These are phyloP conservation scores for Coemansia sp. DNA, from an alignment of 192 early-diverging fungal species.

Conservation along the genomic window DNA sequence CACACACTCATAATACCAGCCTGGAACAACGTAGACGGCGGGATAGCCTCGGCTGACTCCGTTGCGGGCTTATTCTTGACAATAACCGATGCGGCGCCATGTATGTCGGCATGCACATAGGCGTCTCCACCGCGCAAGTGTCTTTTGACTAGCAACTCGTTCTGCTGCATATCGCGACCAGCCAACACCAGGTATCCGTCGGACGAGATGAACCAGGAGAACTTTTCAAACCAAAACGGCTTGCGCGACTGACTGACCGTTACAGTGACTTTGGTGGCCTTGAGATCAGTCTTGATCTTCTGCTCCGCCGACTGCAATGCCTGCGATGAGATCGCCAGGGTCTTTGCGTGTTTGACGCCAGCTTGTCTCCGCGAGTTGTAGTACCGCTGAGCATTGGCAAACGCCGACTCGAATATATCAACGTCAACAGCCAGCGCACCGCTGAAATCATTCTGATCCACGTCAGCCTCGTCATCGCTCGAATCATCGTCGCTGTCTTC, in stretches of 20 bases:
- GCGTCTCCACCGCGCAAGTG: slow-evolving; percentile 73
- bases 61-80: slow-evolving; percentile 72
- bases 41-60: slow-evolving; percentile 60
- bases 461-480: slow-evolving; percentile 32
- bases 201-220: slow-evolving; percentile 91
- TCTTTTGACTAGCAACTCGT: slow-evolving; percentile 85
- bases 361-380: slow-evolving; percentile 86
- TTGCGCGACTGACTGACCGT: slow-evolving; percentile 86
- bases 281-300: slow-evolving; percentile 83
- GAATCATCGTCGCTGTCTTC: slow-evolving; percentile 62
- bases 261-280: slow-evolving; percentile 72
- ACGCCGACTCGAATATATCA: slow-evolving; percentile 86
- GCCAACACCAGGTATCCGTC: slow-evolving; percentile 94
- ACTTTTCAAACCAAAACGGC: slow-evolving; percentile 98
- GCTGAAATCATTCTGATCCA: slow-evolving; percentile 27
- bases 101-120: slow-evolving; percentile 91
- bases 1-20: slow-evolving; percentile 96
- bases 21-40: slow-evolving; percentile 90
- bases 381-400: slow-evolving; percentile 87
- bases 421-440: slow-evolving; percentile 69
- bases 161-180: slow-evolving; percentile 91
- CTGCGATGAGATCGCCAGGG: slow-evolving; percentile 78
- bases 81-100: slow-evolving; percentile 88
- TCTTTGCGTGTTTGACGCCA: slow-evolving; percentile 88
- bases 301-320: slow-evolving; percentile 90